Evolutionary conservation across 805 yeast species (phyloP).

Genomic region (Candida sonorensis): DNA sequence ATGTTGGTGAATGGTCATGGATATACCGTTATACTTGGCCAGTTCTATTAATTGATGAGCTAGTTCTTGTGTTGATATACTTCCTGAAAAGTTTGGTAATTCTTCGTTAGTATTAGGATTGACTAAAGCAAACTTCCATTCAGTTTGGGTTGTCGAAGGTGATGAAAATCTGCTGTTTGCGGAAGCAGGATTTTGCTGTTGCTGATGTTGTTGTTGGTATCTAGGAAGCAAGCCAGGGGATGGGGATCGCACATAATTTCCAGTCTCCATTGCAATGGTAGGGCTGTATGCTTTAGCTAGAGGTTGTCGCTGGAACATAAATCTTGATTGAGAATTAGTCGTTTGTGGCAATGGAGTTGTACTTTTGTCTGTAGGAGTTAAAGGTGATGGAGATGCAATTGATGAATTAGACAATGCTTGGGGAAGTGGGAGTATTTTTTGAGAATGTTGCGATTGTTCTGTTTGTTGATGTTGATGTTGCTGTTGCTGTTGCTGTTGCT

Average conservation of each 20-base stretch:
- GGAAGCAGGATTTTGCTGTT: neutral
- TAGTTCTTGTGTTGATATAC: conserved; percentile 43
- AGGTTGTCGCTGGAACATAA: conserved; percentile 14
- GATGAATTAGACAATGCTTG: neutral
- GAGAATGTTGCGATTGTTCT: no score
- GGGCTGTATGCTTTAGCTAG: conserved; percentile 8
- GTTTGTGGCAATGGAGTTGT: neutral
- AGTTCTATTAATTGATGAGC: conserved; percentile 53
- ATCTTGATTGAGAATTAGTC: conserved; percentile 3
- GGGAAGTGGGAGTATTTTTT: neutral
- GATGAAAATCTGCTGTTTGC: conserved; percentile 14
- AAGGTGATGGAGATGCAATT: neutral
- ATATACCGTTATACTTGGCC: conserved; percentile 50
- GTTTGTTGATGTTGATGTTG: neutral
- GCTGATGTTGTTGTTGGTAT: neutral
- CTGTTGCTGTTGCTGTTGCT: neutral
- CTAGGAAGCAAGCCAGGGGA: conserved; percentile 4
- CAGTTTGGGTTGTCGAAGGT: conserved; percentile 31
- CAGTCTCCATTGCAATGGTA: conserved; percentile 4
- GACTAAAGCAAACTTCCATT: conserved; percentile 56
- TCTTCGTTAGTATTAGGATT: conserved; percentile 39
- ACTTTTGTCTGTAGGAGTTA: neutral
- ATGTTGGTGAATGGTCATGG: conserved; percentile 77
- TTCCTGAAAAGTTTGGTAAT: conserved; percentile 37
- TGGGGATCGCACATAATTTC: conserved; percentile 5